Conservation (phyloP, 2,329 filamentous ascomycete genomes). For the Exophiala viscosa region DNA sequence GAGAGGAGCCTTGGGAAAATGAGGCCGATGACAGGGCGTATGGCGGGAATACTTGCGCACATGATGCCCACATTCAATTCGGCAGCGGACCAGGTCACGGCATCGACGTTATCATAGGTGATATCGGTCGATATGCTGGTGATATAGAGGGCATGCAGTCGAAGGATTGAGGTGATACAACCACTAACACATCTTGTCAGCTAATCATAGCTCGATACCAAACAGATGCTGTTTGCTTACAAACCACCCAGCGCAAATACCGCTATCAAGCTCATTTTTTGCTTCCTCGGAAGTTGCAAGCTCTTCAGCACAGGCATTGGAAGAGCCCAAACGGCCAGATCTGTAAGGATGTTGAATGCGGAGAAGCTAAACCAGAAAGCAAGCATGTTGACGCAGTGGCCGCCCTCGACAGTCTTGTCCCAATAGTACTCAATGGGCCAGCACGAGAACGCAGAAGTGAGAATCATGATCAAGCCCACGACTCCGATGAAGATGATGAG, state of each 20-base stretch:
- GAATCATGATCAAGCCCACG: constrained; percentile 9
- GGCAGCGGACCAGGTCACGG: constrained; percentile 47
- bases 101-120: constrained; percentile 36
- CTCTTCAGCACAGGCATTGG: constrained; percentile 48
- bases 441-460: constrained; percentile 39
- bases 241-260: constrained; percentile 53
- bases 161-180: constrained; percentile 46
- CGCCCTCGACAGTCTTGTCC: constrained; percentile 32
- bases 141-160: constrained; percentile 44
- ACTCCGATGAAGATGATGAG: constrained; percentile 12
- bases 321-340: constrained; percentile 54
- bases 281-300: constrained; percentile 46
- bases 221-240: neutral
- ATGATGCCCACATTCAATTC: constrained; percentile 43
- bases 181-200: constrained; percentile 28
- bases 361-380: constrained; percentile 53
- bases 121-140: constrained; percentile 39
- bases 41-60: constrained; percentile 42
- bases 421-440: constrained; percentile 40
- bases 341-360: constrained; percentile 58
- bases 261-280: constrained; percentile 45
- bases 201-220: neutral
- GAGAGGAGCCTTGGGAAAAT: constrained; percentile 41
- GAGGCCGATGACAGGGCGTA: constrained; percentile 39
- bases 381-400: constrained; percentile 48